A percentile compares a stretch with the other conserved stretches of the same genome.
phyloP scores from a whole-genome alignment of 2,329 filamentous ascomycete genomes.

The Exophiala xenobiotica region DNA sequence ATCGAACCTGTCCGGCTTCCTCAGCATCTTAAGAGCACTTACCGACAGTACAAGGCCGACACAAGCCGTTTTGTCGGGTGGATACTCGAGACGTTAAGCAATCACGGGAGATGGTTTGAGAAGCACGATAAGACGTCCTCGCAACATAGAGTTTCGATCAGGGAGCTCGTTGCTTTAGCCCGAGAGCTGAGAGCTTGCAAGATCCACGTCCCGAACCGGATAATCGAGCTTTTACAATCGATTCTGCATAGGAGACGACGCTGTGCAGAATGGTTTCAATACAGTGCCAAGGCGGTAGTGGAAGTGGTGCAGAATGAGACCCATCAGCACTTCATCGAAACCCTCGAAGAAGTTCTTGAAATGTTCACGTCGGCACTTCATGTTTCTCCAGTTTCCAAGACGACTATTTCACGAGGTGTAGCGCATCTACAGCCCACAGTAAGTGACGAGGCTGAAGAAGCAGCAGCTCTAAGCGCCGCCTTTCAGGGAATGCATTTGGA shows the following conservation, averaged over 20 bases:
- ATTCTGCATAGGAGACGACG: background rate
- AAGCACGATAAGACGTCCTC: background rate
- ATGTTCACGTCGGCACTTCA: background rate
- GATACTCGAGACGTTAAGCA: background rate
- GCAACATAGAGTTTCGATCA: background rate
- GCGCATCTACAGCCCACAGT: background rate
- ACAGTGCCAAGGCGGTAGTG: background rate
- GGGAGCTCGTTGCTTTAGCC: background rate
- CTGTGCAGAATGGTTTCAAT: background rate
- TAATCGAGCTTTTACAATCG: background rate
- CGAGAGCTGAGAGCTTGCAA: background rate
- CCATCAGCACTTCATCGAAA: background rate
- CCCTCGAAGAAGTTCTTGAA: background rate
- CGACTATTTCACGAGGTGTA: no score
- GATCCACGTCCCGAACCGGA: background rate
- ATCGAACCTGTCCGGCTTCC: background rate
- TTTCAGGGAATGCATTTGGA: background rate
- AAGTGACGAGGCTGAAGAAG: background rate
- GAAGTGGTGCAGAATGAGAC: background rate
- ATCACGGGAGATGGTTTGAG: background rate
- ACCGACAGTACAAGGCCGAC: background rate
- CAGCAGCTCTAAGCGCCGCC: background rate
- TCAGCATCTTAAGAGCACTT: background rate
- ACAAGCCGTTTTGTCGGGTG: background rate
- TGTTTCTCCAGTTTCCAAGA: background rate